Evolutionary conservation across 2,329 filamentous ascomycete genomes (phyloP), one percentile per base, ranked within the genome.

Genomic region (Waltergamsia citrina): DNA sequence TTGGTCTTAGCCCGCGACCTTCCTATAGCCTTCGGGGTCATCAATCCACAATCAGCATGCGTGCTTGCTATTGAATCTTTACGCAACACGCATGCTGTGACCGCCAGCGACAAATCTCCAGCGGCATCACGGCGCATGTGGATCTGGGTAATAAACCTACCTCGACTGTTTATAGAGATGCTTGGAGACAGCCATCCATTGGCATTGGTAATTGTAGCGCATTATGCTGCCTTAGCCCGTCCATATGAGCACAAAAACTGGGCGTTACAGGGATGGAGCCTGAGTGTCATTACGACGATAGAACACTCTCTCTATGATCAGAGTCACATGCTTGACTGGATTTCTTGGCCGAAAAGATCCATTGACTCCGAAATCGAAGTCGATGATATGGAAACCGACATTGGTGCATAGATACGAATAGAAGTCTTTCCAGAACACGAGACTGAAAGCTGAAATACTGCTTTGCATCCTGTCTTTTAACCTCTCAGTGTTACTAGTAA

Each of bases 141-240:
- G 43, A 33, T 30, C 3, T 46, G 43, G 43, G 31, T 31, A 4
- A 20, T 38, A 2, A 38, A 37, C 9, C 26, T 46, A 28, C 38
- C 41, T 9, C 21, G 33, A n/a, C 16, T 38, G 15, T 46, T 43
- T 24, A 29, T 46, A 7, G 41, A 45, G 12, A 35, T 43, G 39
- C 27, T 44, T 12, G 30, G 18, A n/a, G 32, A 18, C 30, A 32
- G 32, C 5, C 36, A 42, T 23, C 35, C 37, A 5, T 36, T 41
- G 7, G 42, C 43, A 14, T 41, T 46, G 23, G 38, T 43, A 22
- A 40, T 44, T 5, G 29, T 44, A 29, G 43, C 42, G 22, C 43
- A 46, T 33, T 44, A 37, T 20, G 33, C 41, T 9, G 43, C 43
- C 2, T 12, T 44, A 30, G 22, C 29, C 2, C 32, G 35, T 14